Evolutionary conservation across 345 rosid species (phyloP), one percentile per base, ranked within the genome.

Genomic region (Hevea brasiliensis): DNA sequence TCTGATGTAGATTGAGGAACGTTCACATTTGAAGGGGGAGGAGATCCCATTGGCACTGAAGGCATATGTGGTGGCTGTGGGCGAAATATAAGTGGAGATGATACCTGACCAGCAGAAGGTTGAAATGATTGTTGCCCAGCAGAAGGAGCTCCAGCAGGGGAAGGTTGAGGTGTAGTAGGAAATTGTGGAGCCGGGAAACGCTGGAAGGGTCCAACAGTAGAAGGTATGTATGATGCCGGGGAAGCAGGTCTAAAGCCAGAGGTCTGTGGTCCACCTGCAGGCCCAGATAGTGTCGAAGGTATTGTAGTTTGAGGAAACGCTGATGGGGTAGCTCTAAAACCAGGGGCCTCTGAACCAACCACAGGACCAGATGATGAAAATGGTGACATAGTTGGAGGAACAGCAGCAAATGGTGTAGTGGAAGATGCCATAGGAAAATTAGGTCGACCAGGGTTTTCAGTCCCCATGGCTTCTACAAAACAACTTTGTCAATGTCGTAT

Each of bases 371-470:
- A 80, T n/a, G 89, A 77, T 41, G 85, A 85, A 72, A 89, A 89
- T 6, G 89, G 92, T 29, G 85, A 76, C 42, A 74, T 79, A 9
- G 84, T 70, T 3, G 90, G 94, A 27, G 92, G 88, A 67, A 89
- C 79, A 72, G 90, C 75, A 45, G 92, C 84, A 75, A 89, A 90
- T 21, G 96, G 94, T 10, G 89, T 64, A 26, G 84, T 23, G 3
- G 87, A 65, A 74, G 90, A 87, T 62, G 89, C 80, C 63, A 79
- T 74, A 63, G 89, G 89, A 75, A 85, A 83, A 75, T 74, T 85
- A 7, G 92, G 88, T 79, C 82, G 90, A 51, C 88, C 87, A 10
- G 87, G 86, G 68, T 91, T 89, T 70, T 91, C 90, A 63, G 88
- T 84, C 74, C 85, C 88, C 97, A 94, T 91, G 54, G 76, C 35